Percentiles rank a stretch among this genome's conserved stretches.
phyloP scores from a whole-genome alignment of 106 monocot genomes.

The Dendrobium catenatum region DNA sequence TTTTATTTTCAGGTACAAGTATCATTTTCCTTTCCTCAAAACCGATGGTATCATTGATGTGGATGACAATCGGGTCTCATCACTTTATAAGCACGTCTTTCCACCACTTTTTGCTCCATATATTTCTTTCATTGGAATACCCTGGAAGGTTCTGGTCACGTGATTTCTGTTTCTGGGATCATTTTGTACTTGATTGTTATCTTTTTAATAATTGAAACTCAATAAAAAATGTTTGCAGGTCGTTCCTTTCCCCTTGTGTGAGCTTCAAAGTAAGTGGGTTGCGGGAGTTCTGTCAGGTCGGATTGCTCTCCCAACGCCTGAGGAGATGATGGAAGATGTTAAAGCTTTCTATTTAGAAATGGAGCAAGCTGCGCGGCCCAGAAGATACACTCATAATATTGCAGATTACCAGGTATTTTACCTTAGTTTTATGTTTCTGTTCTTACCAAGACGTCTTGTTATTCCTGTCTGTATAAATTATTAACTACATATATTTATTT shows the following conservation, averaged over 20 bases:
- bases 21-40: slow-evolving; percentile 74
- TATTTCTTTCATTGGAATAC: slow-evolving; percentile 87
- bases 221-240: slow-evolving; percentile 25
- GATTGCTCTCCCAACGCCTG: slow-evolving; percentile 48
- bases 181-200: not conserved
- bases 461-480: too few relatives aligned
- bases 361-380: slow-evolving; percentile 51
- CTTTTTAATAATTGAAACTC: not conserved
- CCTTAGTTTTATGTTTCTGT: not conserved
- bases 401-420: slow-evolving; percentile 47
- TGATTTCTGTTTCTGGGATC: not conserved
- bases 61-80: slow-evolving; percentile 87
- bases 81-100: slow-evolving; percentile 90
- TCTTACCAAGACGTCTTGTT: too few relatives aligned
- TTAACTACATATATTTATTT: too few relatives aligned
- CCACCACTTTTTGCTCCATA: slow-evolving; percentile 58
- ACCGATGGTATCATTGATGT: slow-evolving; percentile 55
- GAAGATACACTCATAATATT: slow-evolving; percentile 78
- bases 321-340: slow-evolving; percentile 76
- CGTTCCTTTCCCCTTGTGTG: slow-evolving; percentile 68
- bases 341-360: slow-evolving; percentile 42
- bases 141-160: slow-evolving; percentile 61
- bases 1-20: slow-evolving; percentile 66
- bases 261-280: slow-evolving; percentile 97
- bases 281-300: slow-evolving; percentile 70